phyloP scores from a whole-genome alignment of 179 eudicot species.

The Vitellaria paradoxa region DNA sequence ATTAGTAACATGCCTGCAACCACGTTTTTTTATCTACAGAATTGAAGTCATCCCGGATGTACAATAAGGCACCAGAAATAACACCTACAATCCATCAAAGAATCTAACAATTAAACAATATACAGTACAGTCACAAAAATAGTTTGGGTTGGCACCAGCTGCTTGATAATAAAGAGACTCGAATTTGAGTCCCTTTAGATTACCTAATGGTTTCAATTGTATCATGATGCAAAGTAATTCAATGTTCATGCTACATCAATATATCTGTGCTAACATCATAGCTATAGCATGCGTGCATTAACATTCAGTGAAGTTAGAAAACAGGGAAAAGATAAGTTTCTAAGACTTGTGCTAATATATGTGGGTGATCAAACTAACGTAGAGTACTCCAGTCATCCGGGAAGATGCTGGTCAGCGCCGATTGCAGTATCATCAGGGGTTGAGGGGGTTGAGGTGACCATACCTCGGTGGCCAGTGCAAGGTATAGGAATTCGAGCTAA shows the following conservation, averaged over 20 bases:
- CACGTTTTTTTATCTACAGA: conserved; percentile 58
- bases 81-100: conserved; percentile 42
- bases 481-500: no score
- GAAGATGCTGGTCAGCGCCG: no score
- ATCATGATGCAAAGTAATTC: neutral
- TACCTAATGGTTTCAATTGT: no score
- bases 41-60: conserved; percentile 67
- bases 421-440: no score
- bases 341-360: neutral
- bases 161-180: no score
- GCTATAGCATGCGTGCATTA: neutral
- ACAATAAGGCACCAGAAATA: conserved; percentile 73
- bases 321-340: neutral
- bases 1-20: conserved; percentile 44
- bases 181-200: no score
- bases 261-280: neutral
- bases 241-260: neutral
- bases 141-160: neutral
- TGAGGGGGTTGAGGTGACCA: no score
- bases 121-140: neutral
- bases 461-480: no score
- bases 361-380: no score
- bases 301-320: conserved; percentile 3
- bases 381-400: no score
- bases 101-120: neutral